Conservation (phyloP, 2,329 filamentous ascomycete genomes). For the Fusarium equiseti region DNA sequence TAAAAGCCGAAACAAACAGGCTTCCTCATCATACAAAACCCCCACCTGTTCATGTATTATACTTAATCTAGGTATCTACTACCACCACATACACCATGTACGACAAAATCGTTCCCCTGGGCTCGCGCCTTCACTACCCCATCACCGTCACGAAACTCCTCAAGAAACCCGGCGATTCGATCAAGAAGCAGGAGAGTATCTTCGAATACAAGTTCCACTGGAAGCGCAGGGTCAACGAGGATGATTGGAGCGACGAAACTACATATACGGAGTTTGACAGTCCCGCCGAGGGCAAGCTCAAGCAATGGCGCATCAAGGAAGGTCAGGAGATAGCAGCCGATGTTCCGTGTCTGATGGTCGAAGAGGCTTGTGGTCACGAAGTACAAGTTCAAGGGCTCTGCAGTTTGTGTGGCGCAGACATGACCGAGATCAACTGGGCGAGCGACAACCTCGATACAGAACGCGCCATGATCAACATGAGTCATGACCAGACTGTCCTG, state of each 20-base stretch:
- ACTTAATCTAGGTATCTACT: background rate
- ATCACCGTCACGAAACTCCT: slow-evolving; percentile 91
- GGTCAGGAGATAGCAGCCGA: slow-evolving; percentile 73
- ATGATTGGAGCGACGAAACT: slow-evolving; percentile 70
- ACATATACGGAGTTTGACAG: slow-evolving; percentile 83
- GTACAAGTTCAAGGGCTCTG: slow-evolving; percentile 93
- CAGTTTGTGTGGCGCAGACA: slow-evolving; percentile 92
- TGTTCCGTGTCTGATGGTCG: slow-evolving; percentile 76
- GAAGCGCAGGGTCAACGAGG: slow-evolving; percentile 80
- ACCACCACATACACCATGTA: slow-evolving; percentile 49
- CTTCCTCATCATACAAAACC: background rate
- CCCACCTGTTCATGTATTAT: background rate
- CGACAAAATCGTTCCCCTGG: slow-evolving; percentile 62
- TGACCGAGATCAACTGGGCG: slow-evolving; percentile 91
- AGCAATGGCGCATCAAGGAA: slow-evolving; percentile 79
- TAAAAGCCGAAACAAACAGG: background rate
- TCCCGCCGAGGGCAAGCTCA: slow-evolving; percentile 82
- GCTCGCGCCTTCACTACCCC: slow-evolving; percentile 83
- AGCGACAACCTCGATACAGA: slow-evolving; percentile 82
- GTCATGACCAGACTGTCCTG: slow-evolving; percentile 88
- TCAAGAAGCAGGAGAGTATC: slow-evolving; percentile 81
- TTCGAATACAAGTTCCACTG: slow-evolving; percentile 91
- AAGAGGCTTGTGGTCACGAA: slow-evolving; percentile 92
- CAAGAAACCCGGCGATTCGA: slow-evolving; percentile 78
- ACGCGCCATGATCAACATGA: slow-evolving; percentile 93